These are phyloP conservation scores for Chaetothyriales sp. DNA, from an alignment of 2,329 filamentous ascomycete genomes.

Conservation along the genomic window DNA sequence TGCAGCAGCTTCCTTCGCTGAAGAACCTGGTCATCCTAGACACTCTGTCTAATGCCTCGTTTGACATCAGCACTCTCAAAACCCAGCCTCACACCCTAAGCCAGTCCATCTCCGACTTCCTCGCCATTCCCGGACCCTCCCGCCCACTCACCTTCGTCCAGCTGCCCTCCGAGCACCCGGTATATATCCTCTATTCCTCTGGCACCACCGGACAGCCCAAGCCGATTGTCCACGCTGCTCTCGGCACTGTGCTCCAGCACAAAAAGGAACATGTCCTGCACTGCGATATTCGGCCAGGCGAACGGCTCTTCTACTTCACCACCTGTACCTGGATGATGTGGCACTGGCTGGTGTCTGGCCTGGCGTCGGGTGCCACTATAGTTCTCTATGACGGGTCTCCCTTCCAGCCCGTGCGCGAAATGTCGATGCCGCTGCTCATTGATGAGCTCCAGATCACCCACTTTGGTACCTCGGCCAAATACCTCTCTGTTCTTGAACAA, in stretches of 20 bases:
- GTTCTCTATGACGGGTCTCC: constrained; percentile 88
- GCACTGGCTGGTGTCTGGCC: constrained; percentile 84
- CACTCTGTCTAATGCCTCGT: constrained; percentile 36
- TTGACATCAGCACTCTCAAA: constrained; percentile 23
- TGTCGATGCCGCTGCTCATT: constrained; percentile 70
- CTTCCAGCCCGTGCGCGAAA: constrained; percentile 62
- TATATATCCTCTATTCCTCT: constrained; percentile 87
- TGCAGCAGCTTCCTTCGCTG: constrained; percentile 49
- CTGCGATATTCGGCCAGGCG: constrained; percentile 57
- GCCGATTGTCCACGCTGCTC: constrained; percentile 81
- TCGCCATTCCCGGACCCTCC: constrained; percentile 29
- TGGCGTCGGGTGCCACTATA: constrained; percentile 68
- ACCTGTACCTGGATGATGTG: constrained; percentile 99
- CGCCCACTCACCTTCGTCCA: constrained; percentile 51
- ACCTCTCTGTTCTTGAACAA: constrained; percentile 79
- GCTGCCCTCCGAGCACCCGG: constrained; percentile 67
- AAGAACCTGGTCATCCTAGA: constrained; percentile 60
- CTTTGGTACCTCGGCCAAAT: constrained; percentile 89
- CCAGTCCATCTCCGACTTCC: constrained; percentile 30
- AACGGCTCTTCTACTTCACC: constrained; percentile 81
- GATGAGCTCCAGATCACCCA: constrained; percentile 72
- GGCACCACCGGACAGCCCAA: constrained; percentile 82
- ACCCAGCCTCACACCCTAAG: constrained; percentile 24
- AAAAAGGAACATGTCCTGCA: constrained; percentile 93
- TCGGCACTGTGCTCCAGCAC: constrained; percentile 84